These are phyloP conservation scores for Pisolithus tinctorius DNA, from an alignment of 768 basidiomycete genomes.

Conservation along the genomic window DNA sequence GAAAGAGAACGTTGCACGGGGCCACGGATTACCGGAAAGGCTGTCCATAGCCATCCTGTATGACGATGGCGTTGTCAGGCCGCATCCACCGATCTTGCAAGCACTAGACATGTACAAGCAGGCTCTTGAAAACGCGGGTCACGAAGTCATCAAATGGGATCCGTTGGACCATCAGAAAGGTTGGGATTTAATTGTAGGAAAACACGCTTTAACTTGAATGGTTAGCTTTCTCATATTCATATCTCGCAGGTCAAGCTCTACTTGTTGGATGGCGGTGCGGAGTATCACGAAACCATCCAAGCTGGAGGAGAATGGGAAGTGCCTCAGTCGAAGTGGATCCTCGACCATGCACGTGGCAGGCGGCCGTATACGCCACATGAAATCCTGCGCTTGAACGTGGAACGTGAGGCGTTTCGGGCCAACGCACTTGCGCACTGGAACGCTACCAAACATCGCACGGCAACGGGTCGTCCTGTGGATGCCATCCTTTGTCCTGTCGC, in stretches of 20 bases:
- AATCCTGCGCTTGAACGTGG: conserved; percentile 38
- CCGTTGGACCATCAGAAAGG: conserved; percentile 38
- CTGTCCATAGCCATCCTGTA: conserved; percentile 42
- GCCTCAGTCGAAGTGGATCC: conserved; percentile 38
- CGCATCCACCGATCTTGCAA: conserved; percentile 41
- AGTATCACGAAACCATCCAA: conserved; percentile 34
- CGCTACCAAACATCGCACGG: conserved; percentile 27
- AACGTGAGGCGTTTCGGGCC: conserved; percentile 37
- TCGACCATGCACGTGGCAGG: conserved; percentile 33
- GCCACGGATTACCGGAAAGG: conserved; percentile 32
- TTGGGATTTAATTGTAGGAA: conserved; percentile 43
- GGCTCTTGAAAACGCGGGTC: conserved; percentile 38
- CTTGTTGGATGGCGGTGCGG: conserved; percentile 42
- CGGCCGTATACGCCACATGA: conserved; percentile 35
- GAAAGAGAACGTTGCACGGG: conserved; percentile 34
- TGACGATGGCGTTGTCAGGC: conserved; percentile 45
- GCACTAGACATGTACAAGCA: conserved; percentile 35
- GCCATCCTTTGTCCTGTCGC: conserved; percentile 41
- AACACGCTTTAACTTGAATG: conserved; percentile 6
- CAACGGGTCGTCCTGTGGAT: conserved; percentile 41
- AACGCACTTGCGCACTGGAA: conserved; percentile 41
- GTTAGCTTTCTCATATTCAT: conserved; percentile 10
- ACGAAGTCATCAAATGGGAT: conserved; percentile 45
- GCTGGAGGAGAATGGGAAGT: conserved; percentile 31
- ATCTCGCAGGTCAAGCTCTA: conserved; percentile 35